Percentiles rank a stretch among this genome's conserved stretches.
Evolutionary conservation across 306 rosid species (phyloP).

Genomic region (Arachis stenosperma): DNA sequence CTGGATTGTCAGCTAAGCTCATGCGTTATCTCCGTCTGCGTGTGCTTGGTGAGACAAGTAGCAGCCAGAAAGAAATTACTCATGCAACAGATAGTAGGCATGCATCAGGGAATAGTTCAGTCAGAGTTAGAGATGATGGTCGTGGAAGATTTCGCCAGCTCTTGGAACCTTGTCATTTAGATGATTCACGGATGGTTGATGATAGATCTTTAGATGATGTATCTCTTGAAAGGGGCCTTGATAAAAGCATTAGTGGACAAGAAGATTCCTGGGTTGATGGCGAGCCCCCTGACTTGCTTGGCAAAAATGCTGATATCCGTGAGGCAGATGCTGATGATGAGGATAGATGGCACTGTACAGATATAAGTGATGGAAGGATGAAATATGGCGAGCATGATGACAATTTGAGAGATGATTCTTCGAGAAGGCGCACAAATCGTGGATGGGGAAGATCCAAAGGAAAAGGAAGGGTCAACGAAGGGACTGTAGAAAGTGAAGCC

Average conservation of each 20-base stretch:
- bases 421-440: slow-evolving; percentile 79
- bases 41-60: slow-evolving; percentile 80
- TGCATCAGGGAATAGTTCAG: slow-evolving; percentile 51
- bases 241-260: slow-evolving; percentile 55
- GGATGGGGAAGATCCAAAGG: slow-evolving; percentile 72
- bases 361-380: slow-evolving; percentile 67
- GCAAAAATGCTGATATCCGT: slow-evolving; percentile 48
- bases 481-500: slow-evolving; percentile 68
- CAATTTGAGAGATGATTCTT: slow-evolving; percentile 72
- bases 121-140: slow-evolving; percentile 76
- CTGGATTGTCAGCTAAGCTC: slow-evolving; percentile 91
- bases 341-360: slow-evolving; percentile 69
- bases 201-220: slow-evolving; percentile 74
- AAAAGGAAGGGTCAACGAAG: slow-evolving; percentile 81
- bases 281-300: slow-evolving; percentile 60
- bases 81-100: slow-evolving; percentile 68
- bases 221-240: slow-evolving; percentile 64
- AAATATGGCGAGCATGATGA: slow-evolving; percentile 78
- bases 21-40: slow-evolving; percentile 94
- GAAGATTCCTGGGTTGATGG: slow-evolving; percentile 69
- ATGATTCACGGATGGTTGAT: slow-evolving; percentile 62
- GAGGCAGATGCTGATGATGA: slow-evolving; percentile 63
- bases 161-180: slow-evolving; percentile 71
- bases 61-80: slow-evolving; percentile 70
- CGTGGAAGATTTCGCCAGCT: slow-evolving; percentile 78